Base-by-base conservation (phyloP, 345 rosid genomes). In the Corchorus olitorius region DNA sequence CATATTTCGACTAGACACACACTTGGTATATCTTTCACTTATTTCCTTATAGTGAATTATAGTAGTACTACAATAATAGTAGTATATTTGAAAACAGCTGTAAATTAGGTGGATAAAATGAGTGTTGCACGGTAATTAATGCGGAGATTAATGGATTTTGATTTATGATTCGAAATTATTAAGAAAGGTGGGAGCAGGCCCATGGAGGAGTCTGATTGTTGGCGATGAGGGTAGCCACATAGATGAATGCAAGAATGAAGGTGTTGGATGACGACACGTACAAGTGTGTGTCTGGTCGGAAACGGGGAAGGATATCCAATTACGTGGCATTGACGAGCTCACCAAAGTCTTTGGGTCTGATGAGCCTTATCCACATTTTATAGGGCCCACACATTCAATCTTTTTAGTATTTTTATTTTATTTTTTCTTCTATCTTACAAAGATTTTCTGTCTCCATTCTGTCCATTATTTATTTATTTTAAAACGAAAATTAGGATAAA, bases 351-450 rank as follows among this genome's bases (percentile, higher is more conserved):
- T 58, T 35, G 49, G 22, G 41, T 37, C 72, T 9, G 48, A 1
- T n/a, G 9, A 60, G 49, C 34, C 78, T 75, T 75, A 75, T 75
- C 78, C 72, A 53, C 4, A 54, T 50, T 37, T 39, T 39, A 1
- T 54, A 62, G 78, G 72, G 8, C 49, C 75, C 50, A 54, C n/a
- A 14, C 48, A 4, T 35, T 35, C 16, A 35, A 16, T 15, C 11
- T 3, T 11, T 11, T 27, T 11, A 27, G 1, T 27, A 27, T 1
- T 27, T 1, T 1, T 27, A 27, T 27, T 27, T 27, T 0, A 27
- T 27, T 27, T 61, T 61, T 61, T 61, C 10, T 50, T 50, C 4
- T 50, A 4, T 50, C 17, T 60, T 0, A 56, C 9, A 46, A n/a
- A 67, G 20, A 15, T 19, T 66, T 50, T 66, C 11, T 46, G 54